Evolutionary conservation across 192 early-diverging fungal species (phyloP).

Genomic region (Coemansia sp.): DNA sequence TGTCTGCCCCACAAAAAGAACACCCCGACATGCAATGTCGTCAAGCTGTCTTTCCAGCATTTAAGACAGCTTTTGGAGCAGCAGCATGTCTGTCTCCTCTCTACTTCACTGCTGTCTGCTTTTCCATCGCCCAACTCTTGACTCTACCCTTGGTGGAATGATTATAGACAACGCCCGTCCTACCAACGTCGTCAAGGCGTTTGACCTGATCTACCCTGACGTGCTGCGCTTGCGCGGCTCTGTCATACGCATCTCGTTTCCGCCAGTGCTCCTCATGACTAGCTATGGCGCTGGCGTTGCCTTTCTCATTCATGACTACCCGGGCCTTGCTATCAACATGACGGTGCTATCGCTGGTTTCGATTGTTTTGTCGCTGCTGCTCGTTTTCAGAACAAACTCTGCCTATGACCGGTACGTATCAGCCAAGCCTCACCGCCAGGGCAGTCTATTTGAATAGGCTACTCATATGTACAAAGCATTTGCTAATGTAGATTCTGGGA

Average conservation of each 20-base stretch:
- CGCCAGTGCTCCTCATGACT: slow-evolving; percentile 38
- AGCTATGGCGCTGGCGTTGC: slow-evolving; percentile 51
- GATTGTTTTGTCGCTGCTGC: slow-evolving; percentile 55
- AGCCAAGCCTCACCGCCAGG: not conserved
- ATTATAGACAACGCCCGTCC: slow-evolving; percentile 38
- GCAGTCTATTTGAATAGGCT: not conserved
- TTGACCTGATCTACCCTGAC: slow-evolving; percentile 40
- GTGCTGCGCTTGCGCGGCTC: slow-evolving; percentile 50
- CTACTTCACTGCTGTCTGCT: not conserved
- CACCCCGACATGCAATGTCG: not conserved
- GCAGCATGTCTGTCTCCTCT: not conserved
- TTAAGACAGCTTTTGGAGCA: not conserved
- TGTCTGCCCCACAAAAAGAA: not conserved
- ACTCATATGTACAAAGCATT: not conserved
- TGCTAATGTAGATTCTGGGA: slow-evolving; percentile 56
- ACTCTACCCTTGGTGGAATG: slow-evolving; percentile 12
- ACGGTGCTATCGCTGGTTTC: slow-evolving; percentile 52
- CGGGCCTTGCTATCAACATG: slow-evolving; percentile 31
- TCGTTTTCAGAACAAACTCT: slow-evolving; percentile 58
- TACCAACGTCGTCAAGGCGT: slow-evolving; percentile 27
- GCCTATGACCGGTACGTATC: slow-evolving; percentile 68
- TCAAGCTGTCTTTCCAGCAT: not conserved
- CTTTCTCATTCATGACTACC: slow-evolving; percentile 34
- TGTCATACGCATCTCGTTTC: slow-evolving; percentile 45
- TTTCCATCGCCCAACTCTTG: not conserved